Percentiles rank a stretch among this genome's conserved stretches.
phyloP scores from a whole-genome alignment of 2,329 filamentous ascomycete species.

The Cladorrhinum sp. region DNA sequence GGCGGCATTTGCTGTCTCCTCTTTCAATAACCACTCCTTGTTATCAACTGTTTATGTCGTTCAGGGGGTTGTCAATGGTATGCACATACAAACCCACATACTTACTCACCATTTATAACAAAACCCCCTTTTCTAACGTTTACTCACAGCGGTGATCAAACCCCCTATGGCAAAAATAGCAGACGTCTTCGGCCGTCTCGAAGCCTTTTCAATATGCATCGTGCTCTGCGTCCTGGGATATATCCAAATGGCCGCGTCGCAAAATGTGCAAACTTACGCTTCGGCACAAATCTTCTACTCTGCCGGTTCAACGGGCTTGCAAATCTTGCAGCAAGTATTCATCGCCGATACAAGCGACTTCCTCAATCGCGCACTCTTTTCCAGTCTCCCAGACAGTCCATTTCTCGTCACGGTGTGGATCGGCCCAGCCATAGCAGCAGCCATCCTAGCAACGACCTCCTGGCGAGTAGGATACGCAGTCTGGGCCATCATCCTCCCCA shows the following conservation, averaged over 20 bases:
- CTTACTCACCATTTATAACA: not conserved
- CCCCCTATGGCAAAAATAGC: conserved; percentile 60
- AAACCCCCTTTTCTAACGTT: conserved; percentile 1
- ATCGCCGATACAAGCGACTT: conserved; percentile 61
- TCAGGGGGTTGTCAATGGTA: conserved; percentile 62
- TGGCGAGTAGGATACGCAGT: conserved; percentile 65
- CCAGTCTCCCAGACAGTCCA: conserved; percentile 56
- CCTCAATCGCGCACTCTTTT: conserved; percentile 57
- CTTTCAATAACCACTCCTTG: conserved; percentile 61
- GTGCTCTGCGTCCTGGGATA: conserved; percentile 55
- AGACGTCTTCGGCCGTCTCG: conserved; percentile 60
- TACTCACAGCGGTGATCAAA: conserved; percentile 50
- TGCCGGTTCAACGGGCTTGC: conserved; percentile 51
- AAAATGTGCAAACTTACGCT: conserved; percentile 51
- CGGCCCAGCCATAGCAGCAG: conserved; percentile 50
- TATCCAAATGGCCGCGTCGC: conserved; percentile 54
- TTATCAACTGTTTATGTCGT: conserved; percentile 63
- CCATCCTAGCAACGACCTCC: conserved; percentile 43
- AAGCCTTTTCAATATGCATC: conserved; percentile 55
- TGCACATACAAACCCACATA: not conserved
- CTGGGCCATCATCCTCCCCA: conserved; percentile 59
- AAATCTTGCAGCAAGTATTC: conserved; percentile 62
- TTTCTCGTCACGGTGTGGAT: conserved; percentile 62
- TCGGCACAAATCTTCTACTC: conserved; percentile 61
- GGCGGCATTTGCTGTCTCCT: conserved; percentile 61